Evolutionary conservation across 306 rosid genomes (phyloP), one percentile per base, ranked within the genome.

Genomic region (Pterocarpus macrocarpus): DNA sequence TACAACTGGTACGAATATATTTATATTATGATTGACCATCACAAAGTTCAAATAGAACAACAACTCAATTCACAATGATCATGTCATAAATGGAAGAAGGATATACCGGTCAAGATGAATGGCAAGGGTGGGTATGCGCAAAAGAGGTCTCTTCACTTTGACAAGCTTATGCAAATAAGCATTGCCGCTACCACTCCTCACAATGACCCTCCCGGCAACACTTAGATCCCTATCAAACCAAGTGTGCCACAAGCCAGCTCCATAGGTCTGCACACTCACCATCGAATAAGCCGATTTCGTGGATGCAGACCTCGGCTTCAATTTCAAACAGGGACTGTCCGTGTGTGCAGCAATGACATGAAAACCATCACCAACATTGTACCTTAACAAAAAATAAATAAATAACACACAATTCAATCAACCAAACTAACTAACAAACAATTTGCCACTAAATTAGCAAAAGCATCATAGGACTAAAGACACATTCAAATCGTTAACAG

Each of bases 221-320:
- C 95, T 93, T 84, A 95, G 88, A 85, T 95, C 99, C 85, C 99
- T 89, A 79, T 95, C 99, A 84, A 95, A 95, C 98, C 99, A 95
- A 65, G 98, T 95, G 76, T 95, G 91, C 99, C 99, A 95, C 69
- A 95, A 84, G 38, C 99, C 98, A 78, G 84, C 88, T 53, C 96
- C 99, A 85, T 95, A 95, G n/a, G 97, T 93, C 90, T 95, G 94
- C 82, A 93, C 99, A 85, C 86, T 90, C 71, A 93, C 90, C 98
- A 95, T 91, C 49, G 71, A 79, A 85, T 91, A 91, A 65, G 84
- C 88, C 61, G 89, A 81, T 88, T 93, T 95, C 32, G 90, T 84
- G 2, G 94, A 91, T 56, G 93, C 91, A 39, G 96, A 91, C 81
- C 87, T 95, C 1, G 99, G 99, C 79, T 93, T 95, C 86, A 93